phyloP scores from a whole-genome alignment of 1,284 basidiomycete species.

The Albatrellus sp. region DNA sequence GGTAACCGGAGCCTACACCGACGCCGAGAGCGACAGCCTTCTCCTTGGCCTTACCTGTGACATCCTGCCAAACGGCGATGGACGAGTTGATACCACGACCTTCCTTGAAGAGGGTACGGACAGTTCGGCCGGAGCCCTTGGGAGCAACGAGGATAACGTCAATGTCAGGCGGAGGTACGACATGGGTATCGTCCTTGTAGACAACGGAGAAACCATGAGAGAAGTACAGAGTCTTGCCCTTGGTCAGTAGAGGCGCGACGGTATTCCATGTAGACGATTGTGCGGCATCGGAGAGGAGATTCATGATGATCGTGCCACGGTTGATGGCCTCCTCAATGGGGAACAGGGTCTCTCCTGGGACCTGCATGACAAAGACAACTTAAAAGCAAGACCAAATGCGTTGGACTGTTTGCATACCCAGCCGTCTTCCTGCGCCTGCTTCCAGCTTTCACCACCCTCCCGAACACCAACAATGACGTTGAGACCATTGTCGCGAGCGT shows the following conservation, averaged over 20 bases:
- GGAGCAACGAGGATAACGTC: constrained; percentile 99
- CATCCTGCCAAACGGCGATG: constrained; percentile 85
- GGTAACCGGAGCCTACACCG: constrained; percentile 90
- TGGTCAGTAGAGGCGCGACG: constrained; percentile 87
- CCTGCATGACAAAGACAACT: constrained; percentile 25
- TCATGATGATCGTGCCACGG: constrained; percentile 98
- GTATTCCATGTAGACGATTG: constrained; percentile 92
- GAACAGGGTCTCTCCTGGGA: constrained; percentile 97
- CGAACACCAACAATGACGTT: constrained; percentile 99
- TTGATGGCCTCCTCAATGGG: constrained; percentile 96
- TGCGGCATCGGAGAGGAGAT: constrained; percentile 96
- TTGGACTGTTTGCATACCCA: constrained; percentile 51
- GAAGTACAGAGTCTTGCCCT: constrained; percentile 99
- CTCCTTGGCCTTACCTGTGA: constrained; percentile 95
- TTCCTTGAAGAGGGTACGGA: constrained; percentile 99
- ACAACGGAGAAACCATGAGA: constrained; percentile 99
- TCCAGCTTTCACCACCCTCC: constrained; percentile 94
- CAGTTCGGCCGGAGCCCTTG: constrained; percentile 97
- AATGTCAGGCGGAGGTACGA: constrained; percentile 85
- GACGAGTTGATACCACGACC: constrained; percentile 94
- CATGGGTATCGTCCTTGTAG: constrained; percentile 95
- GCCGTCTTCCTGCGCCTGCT: constrained; percentile 90
- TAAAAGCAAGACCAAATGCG: background rate
- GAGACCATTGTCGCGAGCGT: constrained; percentile 97
- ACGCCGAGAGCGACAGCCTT: constrained; percentile 94